A percentile compares a stretch with the other conserved stretches of the same genome.
Evolutionary conservation across 768 basidiomycete species (phyloP).

Genomic region (Pisolithus microcarpus): DNA sequence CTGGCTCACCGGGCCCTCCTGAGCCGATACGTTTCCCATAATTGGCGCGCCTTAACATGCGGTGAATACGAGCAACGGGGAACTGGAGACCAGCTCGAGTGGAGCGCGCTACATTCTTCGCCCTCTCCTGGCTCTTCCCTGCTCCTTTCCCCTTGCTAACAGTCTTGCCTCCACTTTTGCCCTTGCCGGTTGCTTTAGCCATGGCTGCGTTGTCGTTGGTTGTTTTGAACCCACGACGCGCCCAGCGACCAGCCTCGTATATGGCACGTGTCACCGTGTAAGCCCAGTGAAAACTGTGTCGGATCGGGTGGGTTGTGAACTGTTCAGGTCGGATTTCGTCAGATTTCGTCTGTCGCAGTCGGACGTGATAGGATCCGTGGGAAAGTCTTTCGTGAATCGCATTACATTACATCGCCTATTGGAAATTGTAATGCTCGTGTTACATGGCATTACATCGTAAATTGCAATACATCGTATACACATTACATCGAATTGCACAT

Average conservation of each 20-base stretch:
- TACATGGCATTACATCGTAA: no score
- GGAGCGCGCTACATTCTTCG: conserved; percentile 62
- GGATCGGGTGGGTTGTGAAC: no score
- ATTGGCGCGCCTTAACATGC: conserved; percentile 80
- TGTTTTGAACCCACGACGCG: conserved; percentile 4
- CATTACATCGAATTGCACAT: no score
- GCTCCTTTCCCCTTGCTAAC: conserved; percentile 43
- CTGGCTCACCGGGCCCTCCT: conserved; percentile 69
- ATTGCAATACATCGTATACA: no score
- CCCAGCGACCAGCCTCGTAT: no score
- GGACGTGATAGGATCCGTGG: no score
- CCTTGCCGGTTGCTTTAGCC: conserved; percentile 22
- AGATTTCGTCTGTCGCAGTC: no score
- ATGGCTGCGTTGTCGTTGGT: conserved; percentile 18
- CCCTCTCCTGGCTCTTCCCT: conserved; percentile 35
- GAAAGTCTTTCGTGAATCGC: no score
- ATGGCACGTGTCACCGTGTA: not conserved
- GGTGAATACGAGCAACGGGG: conserved; percentile 89
- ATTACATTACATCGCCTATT: no score
- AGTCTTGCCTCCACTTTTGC: conserved; percentile 15
- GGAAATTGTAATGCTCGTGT: no score
- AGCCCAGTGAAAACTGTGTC: no score
- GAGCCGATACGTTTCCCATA: conserved; percentile 84
- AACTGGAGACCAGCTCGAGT: conserved; percentile 75
- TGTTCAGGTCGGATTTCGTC: no score